Evolutionary conservation across 164 flowering plant species (phyloP).

Genomic region (Kalanchoe fedtschenkoi): DNA sequence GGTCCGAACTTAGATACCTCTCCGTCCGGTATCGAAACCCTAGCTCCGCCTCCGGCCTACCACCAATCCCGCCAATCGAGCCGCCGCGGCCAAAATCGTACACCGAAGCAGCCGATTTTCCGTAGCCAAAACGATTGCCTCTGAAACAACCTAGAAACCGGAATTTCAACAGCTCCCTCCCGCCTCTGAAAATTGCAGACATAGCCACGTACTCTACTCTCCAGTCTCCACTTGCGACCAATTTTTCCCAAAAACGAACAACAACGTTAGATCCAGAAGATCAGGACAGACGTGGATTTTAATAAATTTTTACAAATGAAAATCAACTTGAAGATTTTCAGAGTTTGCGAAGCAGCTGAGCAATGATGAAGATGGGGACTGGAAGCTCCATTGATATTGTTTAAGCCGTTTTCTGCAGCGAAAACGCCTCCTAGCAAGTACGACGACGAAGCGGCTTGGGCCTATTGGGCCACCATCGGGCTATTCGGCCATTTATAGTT

Average conservation of each 20-base stretch:
- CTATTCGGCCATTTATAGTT: too few relatives aligned
- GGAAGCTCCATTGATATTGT: not conserved
- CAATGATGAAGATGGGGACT: not conserved
- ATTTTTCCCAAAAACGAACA: not conserved
- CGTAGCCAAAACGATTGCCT: not conserved
- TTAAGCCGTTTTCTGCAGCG: not conserved
- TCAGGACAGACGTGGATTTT: not conserved
- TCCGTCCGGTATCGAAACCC: slow-evolving; percentile 1
- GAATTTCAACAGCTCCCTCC: not conserved
- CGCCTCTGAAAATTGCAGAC: not conserved
- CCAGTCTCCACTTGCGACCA: too few relatives aligned
- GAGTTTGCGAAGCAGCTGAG: not conserved
- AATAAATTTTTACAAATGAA: too few relatives aligned
- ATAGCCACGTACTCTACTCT: slow-evolving; percentile 1
- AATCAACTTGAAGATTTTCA: too few relatives aligned
- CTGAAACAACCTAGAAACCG: not conserved
- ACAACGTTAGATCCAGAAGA: not conserved
- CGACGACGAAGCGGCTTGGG: too few relatives aligned
- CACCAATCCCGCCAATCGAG: not conserved
- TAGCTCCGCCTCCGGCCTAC: not conserved
- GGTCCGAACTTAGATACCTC: slow-evolving; percentile 9
- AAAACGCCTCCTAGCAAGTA: not conserved
- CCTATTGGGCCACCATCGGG: too few relatives aligned
- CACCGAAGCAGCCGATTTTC: not conserved
- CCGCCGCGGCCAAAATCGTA: not conserved